These are phyloP conservation scores for Hemerocallis citrina DNA, from an alignment of 106 monocot genomes.

Conservation along the genomic window DNA sequence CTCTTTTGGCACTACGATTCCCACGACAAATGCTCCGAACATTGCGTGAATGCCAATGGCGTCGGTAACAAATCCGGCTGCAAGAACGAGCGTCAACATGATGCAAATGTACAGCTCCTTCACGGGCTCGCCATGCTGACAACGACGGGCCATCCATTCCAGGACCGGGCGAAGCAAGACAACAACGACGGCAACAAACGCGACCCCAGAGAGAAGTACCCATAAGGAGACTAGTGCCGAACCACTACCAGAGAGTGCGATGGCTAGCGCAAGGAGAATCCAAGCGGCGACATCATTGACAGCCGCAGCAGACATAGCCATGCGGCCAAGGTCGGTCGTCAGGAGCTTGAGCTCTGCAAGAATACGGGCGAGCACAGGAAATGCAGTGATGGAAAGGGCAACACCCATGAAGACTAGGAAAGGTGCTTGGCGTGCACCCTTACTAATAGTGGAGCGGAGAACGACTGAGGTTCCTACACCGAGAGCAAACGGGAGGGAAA, in stretches of 20 bases:
- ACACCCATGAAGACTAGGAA: conserved; percentile 50
- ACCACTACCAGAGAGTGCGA: conserved; percentile 32
- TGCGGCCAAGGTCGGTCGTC: conserved; percentile 40
- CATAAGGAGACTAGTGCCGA: conserved; percentile 27
- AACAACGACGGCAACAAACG: conserved; percentile 13
- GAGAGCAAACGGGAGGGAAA: conserved; percentile 33
- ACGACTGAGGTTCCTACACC: conserved; percentile 34
- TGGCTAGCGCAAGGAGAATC: conserved; percentile 35
- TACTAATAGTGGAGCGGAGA: conserved; percentile 20
- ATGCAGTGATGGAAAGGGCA: conserved; percentile 39
- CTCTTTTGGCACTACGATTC: conserved; percentile 35
- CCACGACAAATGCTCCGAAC: conserved; percentile 32
- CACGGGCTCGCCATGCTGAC: conserved; percentile 23
- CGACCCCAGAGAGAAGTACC: conserved; percentile 28
- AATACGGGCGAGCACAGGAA: conserved; percentile 42
- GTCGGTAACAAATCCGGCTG: conserved; percentile 29
- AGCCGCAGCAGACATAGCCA: conserved; percentile 44
- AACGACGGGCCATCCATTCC: conserved; percentile 15
- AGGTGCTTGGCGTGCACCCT: conserved; percentile 12
- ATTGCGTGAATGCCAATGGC: conserved; percentile 38
- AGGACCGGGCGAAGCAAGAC: conserved; percentile 16
- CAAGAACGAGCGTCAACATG: conserved; percentile 23
- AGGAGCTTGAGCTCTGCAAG: conserved; percentile 48
- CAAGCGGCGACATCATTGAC: conserved; percentile 42
- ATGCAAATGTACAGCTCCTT: conserved; percentile 37